A percentile compares a stretch with the other conserved stretches of the same genome.
phyloP scores from a whole-genome alignment of 2,329 filamentous ascomycete species.

The Microsporum canis region DNA sequence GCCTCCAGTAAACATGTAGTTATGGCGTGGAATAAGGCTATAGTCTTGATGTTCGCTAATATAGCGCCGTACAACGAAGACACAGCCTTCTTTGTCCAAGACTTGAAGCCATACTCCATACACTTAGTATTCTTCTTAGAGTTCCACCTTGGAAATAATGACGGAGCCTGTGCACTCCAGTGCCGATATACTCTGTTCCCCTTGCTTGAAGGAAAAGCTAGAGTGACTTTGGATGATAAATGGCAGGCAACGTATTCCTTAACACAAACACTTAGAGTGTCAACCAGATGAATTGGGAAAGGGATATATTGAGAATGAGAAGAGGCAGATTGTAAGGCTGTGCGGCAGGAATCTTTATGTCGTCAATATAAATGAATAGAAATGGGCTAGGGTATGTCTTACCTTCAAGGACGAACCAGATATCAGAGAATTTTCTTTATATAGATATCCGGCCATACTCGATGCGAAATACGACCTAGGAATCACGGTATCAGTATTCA shows the following conservation, averaged over 20 bases:
- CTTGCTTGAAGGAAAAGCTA: too few relatives aligned
- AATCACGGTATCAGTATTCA: neutral
- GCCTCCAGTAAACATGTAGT: neutral
- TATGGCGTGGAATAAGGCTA: neutral
- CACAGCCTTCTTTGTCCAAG: neutral
- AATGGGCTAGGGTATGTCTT: neutral
- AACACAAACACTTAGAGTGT: too few relatives aligned
- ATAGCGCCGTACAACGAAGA: neutral
- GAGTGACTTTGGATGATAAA: too few relatives aligned
- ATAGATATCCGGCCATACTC: neutral
- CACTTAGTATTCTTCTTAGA: neutral
- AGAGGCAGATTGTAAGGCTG: neutral
- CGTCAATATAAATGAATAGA: neutral
- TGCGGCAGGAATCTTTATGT: neutral
- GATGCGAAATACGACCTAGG: neutral
- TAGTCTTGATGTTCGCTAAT: neutral
- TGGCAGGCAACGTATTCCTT: too few relatives aligned
- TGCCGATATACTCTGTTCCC: too few relatives aligned
- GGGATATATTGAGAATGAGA: too few relatives aligned
- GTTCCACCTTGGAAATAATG: neutral
- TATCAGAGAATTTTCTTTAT: neutral
- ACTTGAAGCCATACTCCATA: neutral
- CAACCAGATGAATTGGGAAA: too few relatives aligned
- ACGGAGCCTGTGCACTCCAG: neutral
- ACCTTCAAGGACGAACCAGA: neutral